phyloP scores from a whole-genome alignment of 192 early-diverging fungal genomes.

The Entomortierella beljakovae region DNA sequence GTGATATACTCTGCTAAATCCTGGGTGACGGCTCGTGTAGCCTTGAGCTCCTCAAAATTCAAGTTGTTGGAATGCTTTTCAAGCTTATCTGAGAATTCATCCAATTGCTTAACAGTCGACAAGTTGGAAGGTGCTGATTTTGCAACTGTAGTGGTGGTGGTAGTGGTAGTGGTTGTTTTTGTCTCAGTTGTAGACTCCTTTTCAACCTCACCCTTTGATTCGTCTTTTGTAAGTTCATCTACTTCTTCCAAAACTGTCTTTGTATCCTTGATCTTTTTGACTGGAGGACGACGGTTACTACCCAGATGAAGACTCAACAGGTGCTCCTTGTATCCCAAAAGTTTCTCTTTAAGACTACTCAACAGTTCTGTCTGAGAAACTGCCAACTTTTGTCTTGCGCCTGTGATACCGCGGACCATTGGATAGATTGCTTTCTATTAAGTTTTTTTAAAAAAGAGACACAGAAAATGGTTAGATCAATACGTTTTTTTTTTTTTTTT shows the following conservation, averaged over 20 bases:
- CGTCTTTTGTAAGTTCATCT: not conserved
- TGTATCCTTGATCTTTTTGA: conserved; percentile 31
- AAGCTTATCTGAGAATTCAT: conserved; percentile 35
- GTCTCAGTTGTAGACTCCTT: not conserved
- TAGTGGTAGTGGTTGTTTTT: not conserved
- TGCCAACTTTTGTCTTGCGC: conserved; percentile 32
- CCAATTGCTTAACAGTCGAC: conserved; percentile 42
- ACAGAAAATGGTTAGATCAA: not conserved
- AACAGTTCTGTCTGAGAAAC: conserved; percentile 40
- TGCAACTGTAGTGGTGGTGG: not conserved
- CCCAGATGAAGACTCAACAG: conserved; percentile 30
- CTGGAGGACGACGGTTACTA: conserved; percentile 20
- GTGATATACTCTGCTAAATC: conserved; percentile 53
- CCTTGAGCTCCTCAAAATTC: conserved; percentile 50
- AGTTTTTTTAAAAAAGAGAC: not conserved
- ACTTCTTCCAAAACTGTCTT: conserved; percentile 39
- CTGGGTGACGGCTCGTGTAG: conserved; percentile 39
- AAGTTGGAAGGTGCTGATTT: not conserved
- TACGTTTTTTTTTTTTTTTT: too few species aligned
- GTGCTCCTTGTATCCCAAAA: conserved; percentile 35
- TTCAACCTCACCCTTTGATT: not conserved
- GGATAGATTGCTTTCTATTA: conserved; percentile 47
- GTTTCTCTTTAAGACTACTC: conserved; percentile 27
- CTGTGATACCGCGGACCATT: conserved; percentile 47
- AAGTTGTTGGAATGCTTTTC: conserved; percentile 29